Conservation (phyloP, 2,329 filamentous ascomycete genomes). For the Dactylonectria macrodidyma region DNA sequence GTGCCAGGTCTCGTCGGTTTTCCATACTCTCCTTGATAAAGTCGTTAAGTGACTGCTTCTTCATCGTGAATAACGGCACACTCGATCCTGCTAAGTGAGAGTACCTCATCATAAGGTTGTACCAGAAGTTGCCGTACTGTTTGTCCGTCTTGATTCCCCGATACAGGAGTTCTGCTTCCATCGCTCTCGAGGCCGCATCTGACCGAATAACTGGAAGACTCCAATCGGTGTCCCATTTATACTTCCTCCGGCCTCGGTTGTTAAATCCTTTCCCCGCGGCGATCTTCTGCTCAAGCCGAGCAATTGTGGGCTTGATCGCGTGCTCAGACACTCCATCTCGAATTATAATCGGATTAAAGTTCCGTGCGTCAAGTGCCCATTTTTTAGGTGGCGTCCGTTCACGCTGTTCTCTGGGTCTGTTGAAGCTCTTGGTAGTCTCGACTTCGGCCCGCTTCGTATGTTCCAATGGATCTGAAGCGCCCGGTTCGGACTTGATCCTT, state of each 20-base stretch:
- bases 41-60: conserved; percentile 42
- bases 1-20: conserved; percentile 16
- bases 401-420: conserved; percentile 8
- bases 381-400: conserved; percentile 8
- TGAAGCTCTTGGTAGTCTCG: not conserved
- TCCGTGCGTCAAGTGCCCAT: conserved; percentile 24
- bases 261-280: conserved; percentile 33
- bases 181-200: conserved; percentile 25
- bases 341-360: conserved; percentile 37
- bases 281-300: conserved; percentile 37
- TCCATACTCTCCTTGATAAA: conserved; percentile 40
- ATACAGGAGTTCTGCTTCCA: conserved; percentile 35
- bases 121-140: conserved; percentile 45
- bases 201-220: conserved; percentile 17
- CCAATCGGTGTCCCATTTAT: conserved; percentile 39
- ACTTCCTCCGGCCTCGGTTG: conserved; percentile 17
- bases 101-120: conserved; percentile 43
- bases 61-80: conserved; percentile 44
- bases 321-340: conserved; percentile 45
- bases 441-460: not conserved
- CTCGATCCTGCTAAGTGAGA: conserved; percentile 37
- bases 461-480: not conserved
- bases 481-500: too few relatives aligned
- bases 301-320: conserved; percentile 43
- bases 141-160: conserved; percentile 33